Evolutionary conservation across 1,284 basidiomycete species (phyloP).

Genomic region (Cystobasidium pallidum): DNA sequence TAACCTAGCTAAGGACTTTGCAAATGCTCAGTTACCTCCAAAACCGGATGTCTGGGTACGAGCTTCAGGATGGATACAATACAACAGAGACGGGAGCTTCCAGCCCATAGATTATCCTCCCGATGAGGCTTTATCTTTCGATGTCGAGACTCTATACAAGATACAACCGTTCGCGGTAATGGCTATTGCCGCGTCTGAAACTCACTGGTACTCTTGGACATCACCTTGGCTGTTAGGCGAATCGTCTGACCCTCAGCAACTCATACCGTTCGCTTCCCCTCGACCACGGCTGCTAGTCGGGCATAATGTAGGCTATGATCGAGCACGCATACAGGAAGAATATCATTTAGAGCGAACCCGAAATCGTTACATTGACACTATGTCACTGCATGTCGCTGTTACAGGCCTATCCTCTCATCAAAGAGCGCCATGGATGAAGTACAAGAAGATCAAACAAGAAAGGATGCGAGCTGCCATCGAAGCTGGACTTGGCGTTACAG

Average conservation of each 20-base stretch:
- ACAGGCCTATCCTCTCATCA: slow-evolving; percentile 95
- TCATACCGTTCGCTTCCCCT: slow-evolving; percentile 69
- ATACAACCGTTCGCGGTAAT: slow-evolving; percentile 82
- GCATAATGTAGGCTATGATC: slow-evolving; percentile 95
- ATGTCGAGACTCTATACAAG: slow-evolving; percentile 83
- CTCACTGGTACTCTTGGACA: slow-evolving; percentile 95
- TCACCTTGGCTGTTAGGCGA: slow-evolving; percentile 86
- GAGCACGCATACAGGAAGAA: slow-evolving; percentile 81
- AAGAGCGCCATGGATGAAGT: slow-evolving; percentile 86
- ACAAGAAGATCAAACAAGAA: slow-evolving; percentile 66
- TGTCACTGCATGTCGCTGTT: slow-evolving; percentile 91
- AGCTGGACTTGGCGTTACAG: slow-evolving; percentile 24
- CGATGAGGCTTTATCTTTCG: slow-evolving; percentile 79
- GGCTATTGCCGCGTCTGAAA: slow-evolving; percentile 80
- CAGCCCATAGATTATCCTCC: slow-evolving; percentile 55
- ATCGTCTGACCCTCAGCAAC: slow-evolving; percentile 67
- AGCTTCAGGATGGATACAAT: slow-evolving; percentile 87
- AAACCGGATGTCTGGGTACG: slow-evolving; percentile 71
- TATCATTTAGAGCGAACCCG: slow-evolving; percentile 71
- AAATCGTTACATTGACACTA: slow-evolving; percentile 90
- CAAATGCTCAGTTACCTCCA: slow-evolving; percentile 63
- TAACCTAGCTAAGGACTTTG: slow-evolving; percentile 69
- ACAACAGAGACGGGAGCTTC: slow-evolving; percentile 62
- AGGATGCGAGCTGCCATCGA: slow-evolving; percentile 14
- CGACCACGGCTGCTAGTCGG: slow-evolving; percentile 73